These are phyloP conservation scores for Juncus inflexus DNA, from an alignment of 176 grass and related monocot genomes.

Conservation along the genomic window DNA sequence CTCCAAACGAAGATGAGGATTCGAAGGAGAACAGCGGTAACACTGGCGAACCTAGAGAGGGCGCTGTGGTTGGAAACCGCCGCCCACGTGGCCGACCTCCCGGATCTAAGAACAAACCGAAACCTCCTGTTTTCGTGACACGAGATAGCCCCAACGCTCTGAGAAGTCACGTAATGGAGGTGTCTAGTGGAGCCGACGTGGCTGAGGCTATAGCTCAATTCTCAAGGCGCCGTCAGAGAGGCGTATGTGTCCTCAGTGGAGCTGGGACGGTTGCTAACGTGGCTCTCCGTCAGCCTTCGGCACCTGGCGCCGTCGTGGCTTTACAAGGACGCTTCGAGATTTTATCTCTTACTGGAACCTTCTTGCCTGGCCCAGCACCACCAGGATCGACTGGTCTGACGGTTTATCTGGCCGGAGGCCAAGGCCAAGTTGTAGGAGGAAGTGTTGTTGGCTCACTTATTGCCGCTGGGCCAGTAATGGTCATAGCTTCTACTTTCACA, in stretches of 20 bases:
- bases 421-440: conserved; percentile 88
- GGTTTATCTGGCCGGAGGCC: conserved; percentile 78
- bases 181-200: conserved; percentile 72
- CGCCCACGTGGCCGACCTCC: conserved; percentile 77
- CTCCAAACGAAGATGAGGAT: conserved; percentile 30
- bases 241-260: conserved; percentile 92
- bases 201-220: conserved; percentile 89
- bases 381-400: conserved; percentile 88
- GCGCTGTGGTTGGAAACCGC: conserved; percentile 50
- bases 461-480: conserved; percentile 79
- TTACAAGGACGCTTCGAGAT: conserved; percentile 94
- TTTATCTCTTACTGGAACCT: conserved; percentile 81
- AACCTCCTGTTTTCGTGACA: conserved; percentile 92
- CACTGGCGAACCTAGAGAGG: conserved; percentile 51
- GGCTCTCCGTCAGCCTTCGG: conserved; percentile 71
- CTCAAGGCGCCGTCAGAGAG: conserved; percentile 72
- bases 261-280: conserved; percentile 83
- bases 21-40: conserved; percentile 47
- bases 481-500: conserved; percentile 92
- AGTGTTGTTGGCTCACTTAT: conserved; percentile 71
- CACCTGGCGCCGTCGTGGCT: conserved; percentile 61
- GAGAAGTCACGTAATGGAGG: conserved; percentile 92
- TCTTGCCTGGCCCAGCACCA: conserved; percentile 76
- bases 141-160: conserved; percentile 92
- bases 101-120: conserved; percentile 96